A percentile compares a stretch with the other conserved stretches of the same genome.
Evolutionary conservation across 2,329 filamentous ascomycete genomes (phyloP).

Genomic region (Colletotrichum paranaense): DNA sequence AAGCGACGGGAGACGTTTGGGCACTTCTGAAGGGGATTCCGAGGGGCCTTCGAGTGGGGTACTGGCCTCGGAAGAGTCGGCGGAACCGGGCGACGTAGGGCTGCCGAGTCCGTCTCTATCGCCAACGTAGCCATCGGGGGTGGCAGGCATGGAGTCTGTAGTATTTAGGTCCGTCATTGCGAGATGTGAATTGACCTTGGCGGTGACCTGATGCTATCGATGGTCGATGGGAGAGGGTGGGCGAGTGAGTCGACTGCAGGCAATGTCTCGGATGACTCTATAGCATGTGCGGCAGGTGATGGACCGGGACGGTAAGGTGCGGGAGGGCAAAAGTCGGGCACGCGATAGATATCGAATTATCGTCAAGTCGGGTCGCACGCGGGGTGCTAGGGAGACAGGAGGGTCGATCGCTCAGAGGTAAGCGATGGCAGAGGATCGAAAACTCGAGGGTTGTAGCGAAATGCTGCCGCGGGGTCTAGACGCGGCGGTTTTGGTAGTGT

Average conservation of each 20-base stretch:
- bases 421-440: conserved; percentile 23
- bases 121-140: conserved; percentile 56
- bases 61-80: conserved; percentile 59
- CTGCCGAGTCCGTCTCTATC: conserved; percentile 47
- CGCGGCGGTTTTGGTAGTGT: conserved; percentile 28
- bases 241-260: neutral
- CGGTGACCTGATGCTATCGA: neutral
- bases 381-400: neutral
- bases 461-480: conserved; percentile 27
- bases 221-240: neutral
- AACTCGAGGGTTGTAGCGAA: conserved; percentile 21
- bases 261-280: conserved; percentile 11
- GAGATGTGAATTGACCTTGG: neutral
- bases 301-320: neutral
- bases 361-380: neutral
- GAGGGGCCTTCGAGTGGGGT: conserved; percentile 57
- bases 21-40: conserved; percentile 47
- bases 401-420: conserved; percentile 19
- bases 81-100: conserved; percentile 57
- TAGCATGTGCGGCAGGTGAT: conserved; percentile 11
- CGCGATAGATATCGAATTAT: conserved; percentile 8
- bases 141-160: conserved; percentile 54
- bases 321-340: neutral
- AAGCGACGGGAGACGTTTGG: conserved; percentile 67
- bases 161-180: conserved; percentile 36